A percentile compares a stretch with the other conserved stretches of the same genome.
Evolutionary conservation across 306 rosid species (phyloP).

Genomic region (Herpetospermum pedunculosum): DNA sequence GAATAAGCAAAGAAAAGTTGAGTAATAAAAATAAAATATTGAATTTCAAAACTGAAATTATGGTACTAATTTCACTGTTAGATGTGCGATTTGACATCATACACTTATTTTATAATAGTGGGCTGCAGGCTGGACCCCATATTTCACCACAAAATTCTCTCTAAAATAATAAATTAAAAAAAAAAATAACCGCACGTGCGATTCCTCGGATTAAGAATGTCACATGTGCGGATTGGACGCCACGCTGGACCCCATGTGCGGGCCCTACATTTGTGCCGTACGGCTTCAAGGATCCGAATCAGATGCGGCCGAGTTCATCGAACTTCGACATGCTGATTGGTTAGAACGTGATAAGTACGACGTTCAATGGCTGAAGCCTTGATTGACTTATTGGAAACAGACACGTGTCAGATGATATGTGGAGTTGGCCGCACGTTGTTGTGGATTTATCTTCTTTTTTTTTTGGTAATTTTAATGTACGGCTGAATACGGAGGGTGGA

Average conservation of each 20-base stretch:
- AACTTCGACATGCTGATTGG: neutral
- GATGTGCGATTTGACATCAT: neutral
- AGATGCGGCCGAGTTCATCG: neutral
- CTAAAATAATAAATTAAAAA: neutral
- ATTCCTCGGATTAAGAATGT: neutral
- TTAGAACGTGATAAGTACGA: neutral
- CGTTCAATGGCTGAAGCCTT: too few species aligned
- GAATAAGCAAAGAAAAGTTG: too few species aligned
- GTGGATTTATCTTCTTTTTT: neutral
- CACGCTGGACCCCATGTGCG: neutral
- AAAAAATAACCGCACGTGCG: neutral
- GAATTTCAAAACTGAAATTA: neutral
- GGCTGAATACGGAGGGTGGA: neutral
- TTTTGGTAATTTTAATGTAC: neutral
- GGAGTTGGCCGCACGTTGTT: neutral
- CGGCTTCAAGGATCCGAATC: neutral
- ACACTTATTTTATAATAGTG: neutral
- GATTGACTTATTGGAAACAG: neutral
- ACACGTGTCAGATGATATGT: neutral
- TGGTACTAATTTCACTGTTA: neutral
- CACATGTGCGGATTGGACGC: conserved; percentile 1
- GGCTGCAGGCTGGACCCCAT: neutral
- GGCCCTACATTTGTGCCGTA: conserved; percentile 3
- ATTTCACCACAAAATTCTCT: neutral
- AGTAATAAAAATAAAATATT: too few species aligned